phyloP scores from a whole-genome alignment of 108 stramenopile genomes.

The Thalassiosira profunda region DNA sequence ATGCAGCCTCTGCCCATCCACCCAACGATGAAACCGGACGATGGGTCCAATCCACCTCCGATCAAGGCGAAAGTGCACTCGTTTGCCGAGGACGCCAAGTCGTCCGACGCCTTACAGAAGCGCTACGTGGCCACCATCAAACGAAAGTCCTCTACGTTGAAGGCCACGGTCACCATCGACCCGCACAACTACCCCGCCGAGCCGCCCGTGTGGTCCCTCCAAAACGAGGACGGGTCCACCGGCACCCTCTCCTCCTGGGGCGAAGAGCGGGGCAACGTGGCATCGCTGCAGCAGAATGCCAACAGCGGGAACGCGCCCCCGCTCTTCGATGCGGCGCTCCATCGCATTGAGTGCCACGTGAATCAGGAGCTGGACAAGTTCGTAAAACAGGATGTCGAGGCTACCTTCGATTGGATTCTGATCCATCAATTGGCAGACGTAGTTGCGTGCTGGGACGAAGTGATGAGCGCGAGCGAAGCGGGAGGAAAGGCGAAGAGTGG shows the following conservation, averaged over 20 bases:
- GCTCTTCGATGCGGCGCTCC: constrained; percentile 50
- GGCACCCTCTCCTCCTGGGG: constrained; percentile 16
- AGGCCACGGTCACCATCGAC: constrained; percentile 54
- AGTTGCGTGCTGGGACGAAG: constrained; percentile 55
- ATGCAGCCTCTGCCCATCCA: constrained; percentile 38
- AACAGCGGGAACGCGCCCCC: constrained; percentile 18
- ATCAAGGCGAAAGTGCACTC: constrained; percentile 36
- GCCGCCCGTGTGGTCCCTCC: constrained; percentile 61
- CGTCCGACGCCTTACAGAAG: too few species aligned
- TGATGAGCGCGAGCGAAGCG: constrained; percentile 36
- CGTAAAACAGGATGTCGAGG: constrained; percentile 49
- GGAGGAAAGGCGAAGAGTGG: constrained; percentile 1
- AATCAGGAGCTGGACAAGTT: constrained; percentile 60
- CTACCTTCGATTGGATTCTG: constrained; percentile 78
- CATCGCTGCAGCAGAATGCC: constrained; percentile 12
- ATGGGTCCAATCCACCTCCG: constrained; percentile 14
- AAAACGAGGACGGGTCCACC: constrained; percentile 25
- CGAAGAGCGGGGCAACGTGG: constrained; percentile 25
- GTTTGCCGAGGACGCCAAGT: constrained; percentile 30
- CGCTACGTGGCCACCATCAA: constrained; percentile 54
- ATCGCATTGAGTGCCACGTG: constrained; percentile 53
- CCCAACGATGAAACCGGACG: constrained; percentile 33
- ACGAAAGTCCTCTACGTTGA: constrained; percentile 36
- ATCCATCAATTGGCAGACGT: constrained; percentile 61
- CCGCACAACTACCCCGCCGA: constrained; percentile 58